Evolutionary conservation across 495 filamentous ascomycete genomes (phyloP), one percentile per base, ranked within the genome.

Genomic region (Penicillium mononematosum): DNA sequence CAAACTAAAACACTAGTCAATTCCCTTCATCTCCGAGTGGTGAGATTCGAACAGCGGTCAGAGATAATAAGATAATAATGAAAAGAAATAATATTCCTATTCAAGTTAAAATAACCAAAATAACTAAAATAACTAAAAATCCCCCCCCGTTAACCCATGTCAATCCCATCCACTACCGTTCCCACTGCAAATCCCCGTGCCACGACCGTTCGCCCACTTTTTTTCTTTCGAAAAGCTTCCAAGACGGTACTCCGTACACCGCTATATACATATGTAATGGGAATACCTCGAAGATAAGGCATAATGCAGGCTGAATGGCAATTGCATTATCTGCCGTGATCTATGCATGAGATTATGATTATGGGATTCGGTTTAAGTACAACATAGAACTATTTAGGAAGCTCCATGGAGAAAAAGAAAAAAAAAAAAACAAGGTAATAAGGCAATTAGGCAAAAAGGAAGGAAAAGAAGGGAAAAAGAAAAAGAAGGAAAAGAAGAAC

Each of bases 291-390:
- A 24, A 25, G 63, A 66, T 66, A 63, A 61, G 58, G 61, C 46
- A 52, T 19, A 17, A 56, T 59, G 61, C 64, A 55, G 62, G 55
- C 51, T 38, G 55, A 39, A 65, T 65, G 42, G 50, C 50, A 65
- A 62, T 55, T 67, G 59, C 65, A 62, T 67, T 67, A 67, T 67
- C 65, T 62, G 45, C 58, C 60, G 52, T 58, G 61, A 64, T 64
- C 58, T 29, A 50, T 65, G 53, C 62, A 62, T 49, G 17, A 50
- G 38, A 49, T 48, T 50, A 50, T 50, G 47, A 49, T 49, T 49
- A 24, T 50, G 32, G 31, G 2, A 32, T 39, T 39, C 16, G 45
- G 45, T 24, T 17, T 19, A 6, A 34, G 32, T 22, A n/a, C n/a
- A n/a, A n/a, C n/a, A n/a, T n/a, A 36, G 29, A 39, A 17, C 32